Base-by-base conservation (phyloP, 2,329 filamentous ascomycete genomes). In the Huntiella savannae region DNA sequence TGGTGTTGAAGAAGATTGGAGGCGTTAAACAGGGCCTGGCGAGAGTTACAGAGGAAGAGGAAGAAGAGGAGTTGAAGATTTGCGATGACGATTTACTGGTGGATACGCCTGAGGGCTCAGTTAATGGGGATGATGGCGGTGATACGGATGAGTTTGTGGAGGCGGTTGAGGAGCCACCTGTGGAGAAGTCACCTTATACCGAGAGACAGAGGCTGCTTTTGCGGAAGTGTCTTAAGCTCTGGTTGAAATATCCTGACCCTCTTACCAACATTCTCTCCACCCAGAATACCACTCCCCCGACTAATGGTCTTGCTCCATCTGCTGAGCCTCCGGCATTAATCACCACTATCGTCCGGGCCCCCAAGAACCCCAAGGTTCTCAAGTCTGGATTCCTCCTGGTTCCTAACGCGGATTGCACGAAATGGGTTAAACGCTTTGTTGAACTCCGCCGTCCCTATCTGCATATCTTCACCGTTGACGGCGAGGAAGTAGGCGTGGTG, bases 341-440 rank as follows among this genome's bases (percentile, higher is more conserved):
- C 17, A 80, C 85, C 0, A 83, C 76, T 1, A 78, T 93, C 36
- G 75, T 85, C 45, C 74, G 77, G 36, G 74, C 91, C 6, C 72
- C 79, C 46, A 94, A 93, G 62, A 92, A 91, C 54, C 74, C 79
- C 1, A 75, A 74, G 38, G 71, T 91, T 1, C 69, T 93, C 54
- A 94, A 93, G 63, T 79, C 83, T 12, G 87, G 87, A 12, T 92
- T 91, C 60, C 72, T 98, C 12, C 69, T 96, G 38, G 82, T 83
- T 2, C 86, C 86, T 0, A 86, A 86, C 56, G 79, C 77, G 47
- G 79, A 83, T 46, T 83, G 79, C 33, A 82, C 78, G 16, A 75
- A 81, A 51, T 98, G 91, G 91, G 73, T 91, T 22, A 84, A 87
- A 55, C 79, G 88, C 37, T 96, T 93, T 57, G 84, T 95, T 43